Percentiles rank a stretch among this genome's conserved stretches.
Conservation (phyloP, 2,329 filamentous ascomycete species). For the Myriangium duriaei region DNA sequence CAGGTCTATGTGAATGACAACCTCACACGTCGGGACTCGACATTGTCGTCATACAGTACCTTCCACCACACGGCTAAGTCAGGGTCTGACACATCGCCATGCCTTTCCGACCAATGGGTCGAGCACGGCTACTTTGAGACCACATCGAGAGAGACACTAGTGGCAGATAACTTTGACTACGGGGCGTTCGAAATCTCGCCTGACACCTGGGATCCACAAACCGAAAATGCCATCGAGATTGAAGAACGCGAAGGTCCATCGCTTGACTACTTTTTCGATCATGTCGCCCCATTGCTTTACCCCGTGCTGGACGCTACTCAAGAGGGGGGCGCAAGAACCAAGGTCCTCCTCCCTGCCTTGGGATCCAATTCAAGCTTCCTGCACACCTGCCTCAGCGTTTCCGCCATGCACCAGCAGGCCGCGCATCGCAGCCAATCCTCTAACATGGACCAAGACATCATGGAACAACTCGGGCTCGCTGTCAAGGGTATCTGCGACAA, state of each 20-base stretch:
- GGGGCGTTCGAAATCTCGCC: constrained; percentile 77
- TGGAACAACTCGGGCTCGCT: constrained; percentile 80
- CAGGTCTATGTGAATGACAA: constrained; percentile 91
- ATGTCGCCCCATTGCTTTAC: constrained; percentile 79
- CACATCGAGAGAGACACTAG: constrained; percentile 54
- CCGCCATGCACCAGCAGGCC: constrained; percentile 83
- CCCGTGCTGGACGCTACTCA: constrained; percentile 85
- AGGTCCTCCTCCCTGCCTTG: constrained; percentile 75
- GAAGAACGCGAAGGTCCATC: constrained; percentile 79
- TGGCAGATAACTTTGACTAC: constrained; percentile 46
- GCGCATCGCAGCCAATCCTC: constrained; percentile 52
- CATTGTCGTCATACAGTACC: constrained; percentile 86
- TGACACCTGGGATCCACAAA: constrained; percentile 47
- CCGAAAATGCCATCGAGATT: constrained; percentile 65
- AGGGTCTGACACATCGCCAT: constrained; percentile 45
- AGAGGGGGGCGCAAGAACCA: constrained; percentile 65
- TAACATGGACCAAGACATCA: constrained; percentile 70
- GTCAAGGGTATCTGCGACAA: constrained; percentile 77
- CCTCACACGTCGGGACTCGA: constrained; percentile 72
- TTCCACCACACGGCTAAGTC: constrained; percentile 40
- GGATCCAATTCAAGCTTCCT: constrained; percentile 88
- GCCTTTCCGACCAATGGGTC: constrained; percentile 57
- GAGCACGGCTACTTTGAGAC: constrained; percentile 55
- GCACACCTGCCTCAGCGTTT: constrained; percentile 88
- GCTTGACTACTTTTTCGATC: constrained; percentile 80